These are phyloP conservation scores for Massarina eburnea DNA, from an alignment of 2,329 filamentous ascomycete genomes.

Conservation along the genomic window DNA sequence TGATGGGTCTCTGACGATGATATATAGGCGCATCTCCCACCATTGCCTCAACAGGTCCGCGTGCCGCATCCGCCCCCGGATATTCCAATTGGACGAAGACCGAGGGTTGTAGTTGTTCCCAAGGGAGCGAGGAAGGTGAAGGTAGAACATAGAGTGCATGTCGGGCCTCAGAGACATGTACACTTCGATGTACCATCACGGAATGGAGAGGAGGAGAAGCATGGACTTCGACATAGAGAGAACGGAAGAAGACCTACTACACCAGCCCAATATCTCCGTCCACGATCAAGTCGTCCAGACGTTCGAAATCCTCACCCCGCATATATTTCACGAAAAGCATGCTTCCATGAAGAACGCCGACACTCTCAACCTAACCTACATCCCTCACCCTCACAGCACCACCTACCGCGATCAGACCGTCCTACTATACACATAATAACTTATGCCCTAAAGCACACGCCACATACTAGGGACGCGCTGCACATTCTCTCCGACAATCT, in stretches of 20 bases:
- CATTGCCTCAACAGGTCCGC: neutral
- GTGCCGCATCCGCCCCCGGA: neutral
- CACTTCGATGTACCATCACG: conserved; percentile 2
- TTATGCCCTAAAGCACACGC: conserved; percentile 16
- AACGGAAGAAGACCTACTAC: conserved; percentile 1
- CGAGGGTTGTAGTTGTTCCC: neutral
- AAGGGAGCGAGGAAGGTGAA: neutral
- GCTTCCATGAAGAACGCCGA: neutral
- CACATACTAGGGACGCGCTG: conserved; percentile 1
- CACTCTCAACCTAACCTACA: neutral
- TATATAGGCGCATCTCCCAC: neutral
- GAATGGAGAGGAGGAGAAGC: neutral
- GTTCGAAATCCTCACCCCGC: neutral
- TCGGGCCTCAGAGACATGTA: conserved; percentile 5
- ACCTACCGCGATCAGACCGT: neutral
- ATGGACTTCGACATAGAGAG: neutral
- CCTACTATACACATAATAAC: conserved; percentile 31
- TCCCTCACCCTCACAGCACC: neutral
- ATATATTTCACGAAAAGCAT: no score
- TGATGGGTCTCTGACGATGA: no score
- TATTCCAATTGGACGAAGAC: neutral
- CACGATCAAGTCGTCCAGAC: neutral
- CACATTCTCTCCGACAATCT: conserved; percentile 17
- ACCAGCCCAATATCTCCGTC: neutral
- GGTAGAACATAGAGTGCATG: neutral